Conservation (phyloP, 192 early-diverging fungal species). For the Entomortierella chlamydospora region DNA sequence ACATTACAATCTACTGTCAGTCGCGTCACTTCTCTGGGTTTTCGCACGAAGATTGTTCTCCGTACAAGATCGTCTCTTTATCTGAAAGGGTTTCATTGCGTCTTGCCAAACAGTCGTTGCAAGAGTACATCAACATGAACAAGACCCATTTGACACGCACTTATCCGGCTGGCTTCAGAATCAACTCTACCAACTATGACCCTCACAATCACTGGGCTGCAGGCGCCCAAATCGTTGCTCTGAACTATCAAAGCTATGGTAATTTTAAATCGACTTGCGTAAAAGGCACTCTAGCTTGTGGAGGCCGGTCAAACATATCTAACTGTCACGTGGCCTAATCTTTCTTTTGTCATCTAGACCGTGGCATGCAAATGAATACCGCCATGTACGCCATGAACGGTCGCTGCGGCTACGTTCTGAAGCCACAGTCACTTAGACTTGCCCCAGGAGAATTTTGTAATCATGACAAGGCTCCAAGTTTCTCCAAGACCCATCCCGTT, state of each 20-base stretch:
- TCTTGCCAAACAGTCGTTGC: constrained; percentile 61
- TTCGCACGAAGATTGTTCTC: constrained; percentile 60
- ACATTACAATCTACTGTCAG: constrained; percentile 73
- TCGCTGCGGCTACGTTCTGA: constrained; percentile 85
- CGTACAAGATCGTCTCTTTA: constrained; percentile 72
- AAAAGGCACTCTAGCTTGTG: too few relatives aligned
- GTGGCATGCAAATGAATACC: constrained; percentile 83
- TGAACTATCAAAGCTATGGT: constrained; percentile 91
- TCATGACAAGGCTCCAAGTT: constrained; percentile 32
- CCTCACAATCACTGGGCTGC: constrained; percentile 84
- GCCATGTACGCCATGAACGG: constrained; percentile 86
- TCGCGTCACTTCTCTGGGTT: constrained; percentile 70
- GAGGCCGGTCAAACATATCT: too few relatives aligned
- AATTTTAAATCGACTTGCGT: too few relatives aligned
- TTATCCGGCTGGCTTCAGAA: constrained; percentile 85
- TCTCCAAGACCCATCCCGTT: constrained; percentile 33
- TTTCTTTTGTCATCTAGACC: constrained; percentile 53
- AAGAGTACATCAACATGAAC: constrained; percentile 69
- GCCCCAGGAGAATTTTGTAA: constrained; percentile 22
- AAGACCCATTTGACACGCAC: constrained; percentile 73
- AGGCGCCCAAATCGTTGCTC: constrained; percentile 88
- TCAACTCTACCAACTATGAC: constrained; percentile 87
- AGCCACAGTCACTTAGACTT: constrained; percentile 66
- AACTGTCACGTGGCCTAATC: too few relatives aligned
- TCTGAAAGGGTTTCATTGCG: constrained; percentile 73